Evolutionary conservation across 2,329 filamentous ascomycete species (phyloP), one percentile per base, ranked within the genome.

Genomic region (Neopestalotiopsis clavispora): DNA sequence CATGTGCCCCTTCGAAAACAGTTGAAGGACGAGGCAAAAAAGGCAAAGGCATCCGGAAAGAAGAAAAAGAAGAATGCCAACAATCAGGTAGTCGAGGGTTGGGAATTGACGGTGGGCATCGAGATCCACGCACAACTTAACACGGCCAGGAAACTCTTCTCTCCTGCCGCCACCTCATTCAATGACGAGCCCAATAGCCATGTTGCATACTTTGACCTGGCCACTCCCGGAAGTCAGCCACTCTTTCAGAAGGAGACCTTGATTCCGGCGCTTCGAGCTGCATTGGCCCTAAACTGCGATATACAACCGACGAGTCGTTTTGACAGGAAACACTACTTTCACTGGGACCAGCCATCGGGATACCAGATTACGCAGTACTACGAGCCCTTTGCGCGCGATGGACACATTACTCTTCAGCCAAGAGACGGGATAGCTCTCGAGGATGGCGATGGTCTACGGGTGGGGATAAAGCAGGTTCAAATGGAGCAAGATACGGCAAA

Each of bases 291-390:
- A 59, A 89, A 91, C 69, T 98, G 96, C 80, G 83, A 90, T 1
- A 87, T 98, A 66, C 92, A 97, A 77, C 84, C 82, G 1, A 86
- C 89, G 74, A 97, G 94, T 79, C 89, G 89, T 67, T 99, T 98
- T 82, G 96, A 99, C 80, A 88, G 96, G 72, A 99, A 99, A 80
- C 96, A 99, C 80, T 99, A 99, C 81, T 98, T 99, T 81, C 97
- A 98, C 84, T 97, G 96, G 89, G 96, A 99, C 80, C 96, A 99
- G 80, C 96, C 96, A 0, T 89, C 94, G 0, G 96, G 96, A 0
- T 99, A 99, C 80, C 96, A 99, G 80, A 97, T 99, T 71, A 99
- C 96, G 1, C 96, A 99, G 78, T 98, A 95, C 82, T 98, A 98
- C 79, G 84, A 90, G 69, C 90, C 90, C 0, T 89, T 92, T 73